Conservation (phyloP, 371 early-diverging fungal genomes). For the Mucor ambiguus region DNA sequence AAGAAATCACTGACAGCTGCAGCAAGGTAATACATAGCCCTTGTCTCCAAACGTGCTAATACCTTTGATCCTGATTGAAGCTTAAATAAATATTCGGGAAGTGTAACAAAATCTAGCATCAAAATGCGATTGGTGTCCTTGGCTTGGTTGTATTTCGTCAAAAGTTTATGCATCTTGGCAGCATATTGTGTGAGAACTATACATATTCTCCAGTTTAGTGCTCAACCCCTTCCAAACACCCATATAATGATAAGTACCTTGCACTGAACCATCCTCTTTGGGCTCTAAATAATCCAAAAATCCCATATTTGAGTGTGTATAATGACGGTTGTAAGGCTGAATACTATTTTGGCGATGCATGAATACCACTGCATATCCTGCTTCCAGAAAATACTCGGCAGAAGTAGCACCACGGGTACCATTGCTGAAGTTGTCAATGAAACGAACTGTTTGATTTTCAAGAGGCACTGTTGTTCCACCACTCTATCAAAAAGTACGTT, state of each 20-base stretch:
- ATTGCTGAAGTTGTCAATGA: constrained; percentile 97
- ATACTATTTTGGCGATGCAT: constrained; percentile 93
- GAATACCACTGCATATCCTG: constrained; percentile 95
- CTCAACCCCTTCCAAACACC: not conserved
- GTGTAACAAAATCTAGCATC: constrained; percentile 85
- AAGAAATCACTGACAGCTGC: constrained; percentile 99
- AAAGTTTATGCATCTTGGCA: constrained; percentile 60
- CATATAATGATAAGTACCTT: constrained; percentile 41
- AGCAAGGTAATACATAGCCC: constrained; percentile 94
- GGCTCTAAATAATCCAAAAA: constrained; percentile 81
- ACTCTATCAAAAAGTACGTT: constrained; percentile 52
- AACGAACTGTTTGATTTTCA: constrained; percentile 97
- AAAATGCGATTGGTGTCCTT: constrained; percentile 70
- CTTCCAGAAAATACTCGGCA: constrained; percentile 91
- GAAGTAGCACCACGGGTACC: constrained; percentile 97
- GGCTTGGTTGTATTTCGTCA: constrained; percentile 61
- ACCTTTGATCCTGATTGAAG: constrained; percentile 75
- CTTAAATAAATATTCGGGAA: constrained; percentile 92
- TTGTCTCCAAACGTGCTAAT: constrained; percentile 64
- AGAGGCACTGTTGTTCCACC: constrained; percentile 98
- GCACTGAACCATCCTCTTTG: constrained; percentile 58
- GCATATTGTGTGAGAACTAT: constrained; percentile 65
- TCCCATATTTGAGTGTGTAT: constrained; percentile 71
- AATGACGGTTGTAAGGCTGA: constrained; percentile 93
- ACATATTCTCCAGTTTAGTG: not conserved